These are phyloP conservation scores for Solanum okadae DNA, from an alignment of 257 asterid genomes.

Conservation along the genomic window DNA sequence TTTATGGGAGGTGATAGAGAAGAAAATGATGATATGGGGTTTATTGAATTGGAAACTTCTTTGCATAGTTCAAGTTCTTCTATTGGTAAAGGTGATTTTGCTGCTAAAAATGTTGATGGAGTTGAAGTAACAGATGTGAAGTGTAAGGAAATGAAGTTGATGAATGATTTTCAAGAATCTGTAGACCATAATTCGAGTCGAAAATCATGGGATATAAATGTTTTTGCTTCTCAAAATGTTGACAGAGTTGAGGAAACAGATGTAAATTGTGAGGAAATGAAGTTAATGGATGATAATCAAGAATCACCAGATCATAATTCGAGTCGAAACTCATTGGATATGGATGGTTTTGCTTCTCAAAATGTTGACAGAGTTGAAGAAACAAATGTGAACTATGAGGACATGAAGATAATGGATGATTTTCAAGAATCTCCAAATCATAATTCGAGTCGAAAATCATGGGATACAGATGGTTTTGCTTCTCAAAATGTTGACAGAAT, in stretches of 20 bases:
- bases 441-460: background rate
- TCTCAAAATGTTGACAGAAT: background rate
- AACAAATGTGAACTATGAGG: background rate
- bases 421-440: background rate
- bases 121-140: background rate
- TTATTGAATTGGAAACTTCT: conserved; percentile 39
- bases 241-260: background rate
- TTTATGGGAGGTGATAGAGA: background rate
- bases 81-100: background rate
- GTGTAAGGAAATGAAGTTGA: background rate
- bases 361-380: background rate
- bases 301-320: background rate
- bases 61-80: background rate
- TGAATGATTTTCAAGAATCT: background rate
- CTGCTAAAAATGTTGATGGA: background rate
- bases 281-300: background rate
- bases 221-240: background rate
- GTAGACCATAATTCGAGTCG: background rate
- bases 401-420: background rate
- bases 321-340: conserved; percentile 15
- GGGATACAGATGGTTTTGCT: conserved; percentile 17
- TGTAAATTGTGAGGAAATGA: background rate
- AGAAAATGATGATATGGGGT: conserved; percentile 31
- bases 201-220: conserved; percentile 19
- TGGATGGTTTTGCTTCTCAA: background rate